phyloP scores from a whole-genome alignment of 305 asterid genomes.

The Nicotiana rustica region DNA sequence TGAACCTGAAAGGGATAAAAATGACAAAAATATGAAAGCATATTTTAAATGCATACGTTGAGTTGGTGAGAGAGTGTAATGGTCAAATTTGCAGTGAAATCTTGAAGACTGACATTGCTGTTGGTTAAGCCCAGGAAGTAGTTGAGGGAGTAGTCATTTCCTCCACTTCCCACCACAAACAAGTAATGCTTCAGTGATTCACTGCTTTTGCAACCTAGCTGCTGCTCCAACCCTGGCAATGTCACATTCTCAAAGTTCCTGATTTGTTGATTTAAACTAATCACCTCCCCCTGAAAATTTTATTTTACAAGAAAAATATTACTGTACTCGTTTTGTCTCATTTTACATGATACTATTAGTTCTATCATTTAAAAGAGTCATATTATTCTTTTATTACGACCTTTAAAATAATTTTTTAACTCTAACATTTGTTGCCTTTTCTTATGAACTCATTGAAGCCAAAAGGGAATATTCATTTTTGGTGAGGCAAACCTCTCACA shows the following conservation, averaged over 20 bases:
- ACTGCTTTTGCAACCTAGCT: constrained; percentile 40
- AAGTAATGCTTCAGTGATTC: constrained; percentile 45
- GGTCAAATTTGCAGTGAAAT: constrained; percentile 61
- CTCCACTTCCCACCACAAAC: constrained; percentile 78
- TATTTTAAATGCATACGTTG: constrained; percentile 46
- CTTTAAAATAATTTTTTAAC: not conserved
- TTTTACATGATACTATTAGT: not conserved
- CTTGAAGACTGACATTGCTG: constrained; percentile 53
- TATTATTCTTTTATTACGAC: not conserved
- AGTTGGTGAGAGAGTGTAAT: constrained; percentile 57
- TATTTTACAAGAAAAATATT: not conserved
- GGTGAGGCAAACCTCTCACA: constrained; percentile 10
- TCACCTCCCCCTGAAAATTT: constrained; percentile 61
- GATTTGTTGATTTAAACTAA: constrained; percentile 63
- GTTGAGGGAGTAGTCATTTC: constrained; percentile 75
- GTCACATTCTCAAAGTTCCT: constrained; percentile 63
- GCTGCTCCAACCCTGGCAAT: constrained; percentile 59
- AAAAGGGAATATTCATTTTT: not conserved
- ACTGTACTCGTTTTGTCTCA: not conserved
- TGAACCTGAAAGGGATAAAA: not conserved
- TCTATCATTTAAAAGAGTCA: not conserved
- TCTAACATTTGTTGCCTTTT: not conserved
- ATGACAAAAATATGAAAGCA: not conserved
- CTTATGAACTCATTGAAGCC: not conserved
- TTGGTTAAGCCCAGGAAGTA: constrained; percentile 53